Conservation (phyloP, 768 basidiomycete genomes). For the Rickenella mellea region DNA sequence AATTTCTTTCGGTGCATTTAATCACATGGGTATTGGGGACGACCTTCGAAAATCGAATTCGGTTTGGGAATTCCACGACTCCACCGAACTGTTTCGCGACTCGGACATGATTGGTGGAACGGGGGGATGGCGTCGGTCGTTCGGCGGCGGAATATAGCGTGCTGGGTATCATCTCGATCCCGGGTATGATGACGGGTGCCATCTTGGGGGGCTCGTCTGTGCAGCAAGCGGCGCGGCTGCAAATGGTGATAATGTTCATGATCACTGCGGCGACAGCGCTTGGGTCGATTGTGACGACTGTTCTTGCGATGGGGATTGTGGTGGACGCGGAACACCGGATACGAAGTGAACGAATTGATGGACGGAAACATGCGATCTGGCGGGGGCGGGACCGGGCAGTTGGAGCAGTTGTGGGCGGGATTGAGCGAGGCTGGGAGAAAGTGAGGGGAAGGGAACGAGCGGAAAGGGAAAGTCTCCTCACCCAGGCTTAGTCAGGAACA, state of each 20-base stretch:
- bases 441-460: neutral
- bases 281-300: conserved; percentile 54
- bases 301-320: conserved; percentile 48
- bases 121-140: neutral
- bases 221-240: conserved; percentile 75
- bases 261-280: conserved; percentile 72
- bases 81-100: no score
- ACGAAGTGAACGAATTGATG: conserved; percentile 51
- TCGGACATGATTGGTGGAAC: no score
- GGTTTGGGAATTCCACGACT: no score
- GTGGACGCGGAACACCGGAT: conserved; percentile 64
- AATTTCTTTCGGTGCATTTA: no score
- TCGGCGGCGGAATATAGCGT: conserved; percentile 48
- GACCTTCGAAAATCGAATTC: no score
- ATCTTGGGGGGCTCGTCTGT: conserved; percentile 81
- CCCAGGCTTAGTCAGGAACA: no score
- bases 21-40: no score
- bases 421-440: neutral
- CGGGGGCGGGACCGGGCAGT: conserved; percentile 7
- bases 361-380: conserved; percentile 21
- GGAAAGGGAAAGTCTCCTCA: neutral
- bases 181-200: conserved; percentile 90
- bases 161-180: conserved; percentile 69
- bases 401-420: neutral
- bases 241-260: conserved; percentile 95